Evolutionary conservation across 805 yeast genomes (phyloP), one percentile per base, ranked within the genome.

Genomic region (Nakazawaea ishiwadae): DNA sequence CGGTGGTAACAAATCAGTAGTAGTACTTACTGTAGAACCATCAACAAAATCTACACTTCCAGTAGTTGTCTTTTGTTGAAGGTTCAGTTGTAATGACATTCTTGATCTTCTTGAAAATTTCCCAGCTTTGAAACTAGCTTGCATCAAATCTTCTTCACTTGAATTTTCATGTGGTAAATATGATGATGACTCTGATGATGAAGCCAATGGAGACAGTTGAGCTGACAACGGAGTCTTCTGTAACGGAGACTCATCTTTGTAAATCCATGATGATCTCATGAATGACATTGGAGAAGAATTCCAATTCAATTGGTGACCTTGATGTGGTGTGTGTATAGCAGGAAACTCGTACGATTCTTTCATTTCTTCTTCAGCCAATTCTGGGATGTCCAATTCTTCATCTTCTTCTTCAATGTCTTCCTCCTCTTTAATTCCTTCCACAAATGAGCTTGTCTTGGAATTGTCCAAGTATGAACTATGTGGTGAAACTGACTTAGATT

Each of bases 81-180:
- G n/a, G n/a, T n/a, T n/a, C n/a, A n/a, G n/a, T n/a, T n/a, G n/a
- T n/a, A n/a, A n/a, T n/a, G 44, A 41, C 12, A 54, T 39, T 43
- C 62, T 52, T 9, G 60, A 56, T 14, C 48, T 32, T 34, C 60
- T 48, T 21, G 48, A 46, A 34, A 46, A 40, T 37, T 49, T 47
- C n/a, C 60, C 62, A 12, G 60, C 60, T 23, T 53, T 50, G 29
- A 56, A 41, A 19, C 37, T 36, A n/a, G 39, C 39, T 20, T 24
- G 12, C 31, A 40, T 39, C 38, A 39, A 26, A 10, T 35, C 39
- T 7, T 40, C 39, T 9, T 35, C 31, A 18, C 9, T 16, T 6
- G 17, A 10, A 17, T 35, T 19, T 11, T 12, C 31, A 18, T 35
- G 31, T 16, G 24, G 14, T 9, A n/a, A 5, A 12, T 14, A 8